Evolutionary conservation across 768 basidiomycete genomes (phyloP).

Genomic region (Coprinopsis strossmayeri): DNA sequence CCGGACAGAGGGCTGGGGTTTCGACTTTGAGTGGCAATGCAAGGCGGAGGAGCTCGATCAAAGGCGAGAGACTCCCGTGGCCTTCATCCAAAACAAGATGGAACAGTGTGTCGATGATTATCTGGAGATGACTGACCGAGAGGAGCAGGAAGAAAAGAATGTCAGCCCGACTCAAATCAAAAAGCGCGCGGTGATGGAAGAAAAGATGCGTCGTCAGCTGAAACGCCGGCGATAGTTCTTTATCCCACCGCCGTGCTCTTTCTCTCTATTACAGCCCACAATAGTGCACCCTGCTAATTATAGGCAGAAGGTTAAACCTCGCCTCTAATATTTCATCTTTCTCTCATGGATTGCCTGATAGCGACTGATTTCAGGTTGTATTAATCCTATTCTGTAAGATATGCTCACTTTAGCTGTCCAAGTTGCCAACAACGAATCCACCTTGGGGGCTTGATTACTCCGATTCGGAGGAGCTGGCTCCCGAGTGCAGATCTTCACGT

Average conservation of each 20-base stretch:
- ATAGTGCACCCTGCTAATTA: too few species aligned
- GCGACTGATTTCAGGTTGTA: too few species aligned
- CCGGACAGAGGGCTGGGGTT: slow-evolving; percentile 67
- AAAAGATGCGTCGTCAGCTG: slow-evolving; percentile 31
- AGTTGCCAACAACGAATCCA: too few species aligned
- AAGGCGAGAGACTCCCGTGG: slow-evolving; percentile 18
- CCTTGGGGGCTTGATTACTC: too few species aligned
- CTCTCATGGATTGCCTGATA: too few species aligned
- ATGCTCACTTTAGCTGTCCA: too few species aligned
- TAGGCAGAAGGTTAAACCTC: too few species aligned
- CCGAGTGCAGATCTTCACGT: too few species aligned
- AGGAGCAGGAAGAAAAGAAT: slow-evolving; percentile 48
- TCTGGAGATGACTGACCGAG: slow-evolving; percentile 33
- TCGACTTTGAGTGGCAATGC: slow-evolving; percentile 71
- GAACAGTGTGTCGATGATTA: slow-evolving; percentile 60
- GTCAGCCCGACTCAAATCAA: slow-evolving; percentile 69
- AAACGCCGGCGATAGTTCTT: slow-evolving; percentile 17
- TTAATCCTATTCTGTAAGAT: too few species aligned
- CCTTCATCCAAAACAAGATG: slow-evolving; percentile 57
- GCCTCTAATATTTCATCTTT: too few species aligned
- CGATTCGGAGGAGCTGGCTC: too few species aligned
- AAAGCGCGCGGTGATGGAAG: slow-evolving; percentile 41
- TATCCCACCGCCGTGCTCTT: not conserved
- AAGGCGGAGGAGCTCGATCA: not conserved
- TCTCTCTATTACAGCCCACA: not conserved